Conservation (phyloP, 345 rosid genomes). For the Sapria himalayana region DNA sequence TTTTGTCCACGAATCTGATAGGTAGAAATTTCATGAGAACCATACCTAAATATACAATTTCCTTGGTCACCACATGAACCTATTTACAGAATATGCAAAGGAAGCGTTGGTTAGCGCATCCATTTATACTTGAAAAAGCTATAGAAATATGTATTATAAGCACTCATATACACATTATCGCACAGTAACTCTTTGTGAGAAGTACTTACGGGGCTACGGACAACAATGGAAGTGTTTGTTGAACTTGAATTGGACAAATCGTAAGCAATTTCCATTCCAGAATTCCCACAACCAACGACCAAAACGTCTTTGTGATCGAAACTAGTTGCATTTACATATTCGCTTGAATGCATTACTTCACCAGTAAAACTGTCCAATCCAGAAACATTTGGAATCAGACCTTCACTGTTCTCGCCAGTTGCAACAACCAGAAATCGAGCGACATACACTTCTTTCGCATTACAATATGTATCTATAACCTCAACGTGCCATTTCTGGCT, state of each 20-base stretch:
- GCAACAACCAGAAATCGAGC: constrained; percentile 28
- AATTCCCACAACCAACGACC: constrained; percentile 49
- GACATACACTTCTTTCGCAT: constrained; percentile 10
- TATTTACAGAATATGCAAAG: constrained; percentile 1
- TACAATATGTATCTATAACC: constrained; percentile 5
- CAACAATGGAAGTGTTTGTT: constrained; percentile 19
- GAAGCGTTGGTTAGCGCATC: neutral
- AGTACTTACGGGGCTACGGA: constrained; percentile 18
- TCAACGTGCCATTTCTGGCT: constrained; percentile 13
- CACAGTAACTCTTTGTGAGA: neutral
- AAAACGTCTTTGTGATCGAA: constrained; percentile 19
- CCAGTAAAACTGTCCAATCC: constrained; percentile 24
- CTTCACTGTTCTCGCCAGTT: constrained; percentile 26
- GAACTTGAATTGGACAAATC: constrained; percentile 22
- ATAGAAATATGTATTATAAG: neutral
- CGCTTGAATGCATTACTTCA: constrained; percentile 22
- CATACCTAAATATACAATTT: constrained; percentile 16
- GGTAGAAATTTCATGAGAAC: constrained; percentile 8
- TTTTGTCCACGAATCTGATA: constrained; percentile 13
- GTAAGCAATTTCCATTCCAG: constrained; percentile 46
- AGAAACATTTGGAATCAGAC: constrained; percentile 14
- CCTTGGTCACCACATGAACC: constrained; percentile 20
- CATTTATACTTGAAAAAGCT: neutral
- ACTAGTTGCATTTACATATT: constrained; percentile 14
- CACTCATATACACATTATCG: too few species aligned